Percentiles rank a stretch among this genome's conserved stretches.
Conservation (phyloP, 1,284 basidiomycete genomes). For the Athelia sp. region DNA sequence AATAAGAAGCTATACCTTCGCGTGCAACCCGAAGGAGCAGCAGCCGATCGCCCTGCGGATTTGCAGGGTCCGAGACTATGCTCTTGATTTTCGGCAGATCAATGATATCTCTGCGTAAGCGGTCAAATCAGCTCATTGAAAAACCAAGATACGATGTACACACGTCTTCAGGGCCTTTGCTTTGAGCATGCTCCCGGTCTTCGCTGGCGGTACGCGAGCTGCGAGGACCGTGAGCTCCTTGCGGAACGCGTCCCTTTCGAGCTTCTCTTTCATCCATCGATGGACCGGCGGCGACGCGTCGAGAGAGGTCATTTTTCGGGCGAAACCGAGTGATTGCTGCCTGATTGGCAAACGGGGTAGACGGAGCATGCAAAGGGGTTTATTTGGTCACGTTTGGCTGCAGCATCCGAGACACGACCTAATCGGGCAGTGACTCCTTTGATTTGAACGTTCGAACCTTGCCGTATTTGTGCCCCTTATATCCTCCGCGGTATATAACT, state of each 20-base stretch:
- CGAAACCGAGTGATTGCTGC: conserved; percentile 4
- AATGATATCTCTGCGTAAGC: conserved; percentile 42
- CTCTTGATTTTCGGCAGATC: conserved; percentile 63
- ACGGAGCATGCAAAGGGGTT: conserved; percentile 5
- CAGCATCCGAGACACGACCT: too few species aligned
- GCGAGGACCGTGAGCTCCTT: conserved; percentile 65
- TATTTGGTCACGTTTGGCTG: neutral
- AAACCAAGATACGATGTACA: conserved; percentile 15
- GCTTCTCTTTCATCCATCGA: conserved; percentile 30
- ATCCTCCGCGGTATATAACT: too few species aligned
- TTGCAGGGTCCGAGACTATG: conserved; percentile 48
- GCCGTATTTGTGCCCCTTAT: too few species aligned
- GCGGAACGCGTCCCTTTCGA: conserved; percentile 64
- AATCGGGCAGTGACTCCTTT: too few species aligned
- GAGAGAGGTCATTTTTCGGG: conserved; percentile 29
- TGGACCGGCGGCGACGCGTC: conserved; percentile 54
- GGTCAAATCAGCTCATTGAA: conserved; percentile 6
- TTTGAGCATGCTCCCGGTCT: conserved; percentile 53
- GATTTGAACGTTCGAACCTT: too few species aligned
- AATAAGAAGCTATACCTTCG: conserved; percentile 43
- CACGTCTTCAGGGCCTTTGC: conserved; percentile 56
- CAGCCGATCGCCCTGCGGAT: conserved; percentile 45
- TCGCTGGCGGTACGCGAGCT: conserved; percentile 53
- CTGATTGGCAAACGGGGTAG: conserved; percentile 7
- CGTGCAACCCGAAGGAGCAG: conserved; percentile 56